These are phyloP conservation scores for Anthracocystis panici-leucophaei DNA, from an alignment of 1,284 basidiomycete genomes.

Conservation along the genomic window DNA sequence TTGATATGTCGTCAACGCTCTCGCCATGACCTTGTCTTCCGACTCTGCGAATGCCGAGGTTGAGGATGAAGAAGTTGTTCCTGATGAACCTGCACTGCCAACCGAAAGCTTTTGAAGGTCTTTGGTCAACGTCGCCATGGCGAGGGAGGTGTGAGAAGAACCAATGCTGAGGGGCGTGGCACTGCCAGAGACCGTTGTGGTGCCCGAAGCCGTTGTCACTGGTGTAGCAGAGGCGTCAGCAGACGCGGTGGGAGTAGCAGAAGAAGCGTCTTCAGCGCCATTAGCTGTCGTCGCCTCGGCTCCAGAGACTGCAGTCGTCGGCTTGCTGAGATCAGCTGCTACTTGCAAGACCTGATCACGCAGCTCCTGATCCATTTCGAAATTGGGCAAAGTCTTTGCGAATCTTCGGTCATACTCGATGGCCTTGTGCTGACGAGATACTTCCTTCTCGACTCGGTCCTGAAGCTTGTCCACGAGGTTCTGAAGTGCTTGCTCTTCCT, in stretches of 20 bases:
- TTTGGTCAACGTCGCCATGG: constrained; percentile 46
- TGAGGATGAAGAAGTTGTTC: constrained; percentile 14
- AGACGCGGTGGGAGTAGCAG: constrained; percentile 5
- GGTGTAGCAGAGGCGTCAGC: constrained; percentile 25
- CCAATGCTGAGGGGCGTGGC: constrained; percentile 40
- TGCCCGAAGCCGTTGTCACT: constrained; percentile 20
- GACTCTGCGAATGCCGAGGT: constrained; percentile 37
- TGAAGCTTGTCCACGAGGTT: constrained; percentile 78
- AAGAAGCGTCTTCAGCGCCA: constrained; percentile 4
- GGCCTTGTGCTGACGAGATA: constrained; percentile 77
- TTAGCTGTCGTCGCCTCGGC: not conserved
- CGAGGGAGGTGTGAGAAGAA: constrained; percentile 36
- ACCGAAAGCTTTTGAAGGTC: constrained; percentile 45
- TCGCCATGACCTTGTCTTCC: constrained; percentile 75
- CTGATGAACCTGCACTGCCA: constrained; percentile 9
- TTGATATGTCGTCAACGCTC: constrained; percentile 83
- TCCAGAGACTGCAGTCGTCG: constrained; percentile 68
- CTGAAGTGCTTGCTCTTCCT: constrained; percentile 66
- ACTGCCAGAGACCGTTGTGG: constrained; percentile 34
- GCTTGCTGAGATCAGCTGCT: constrained; percentile 69
- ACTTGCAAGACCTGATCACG: constrained; percentile 77
- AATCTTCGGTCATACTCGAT: constrained; percentile 86
- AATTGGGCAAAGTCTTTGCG: constrained; percentile 76
- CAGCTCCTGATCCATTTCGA: constrained; percentile 77
- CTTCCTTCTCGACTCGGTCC: constrained; percentile 89